Conservation (phyloP, 352 stramenopile species). For the Globisporangium takayamanum region DNA sequence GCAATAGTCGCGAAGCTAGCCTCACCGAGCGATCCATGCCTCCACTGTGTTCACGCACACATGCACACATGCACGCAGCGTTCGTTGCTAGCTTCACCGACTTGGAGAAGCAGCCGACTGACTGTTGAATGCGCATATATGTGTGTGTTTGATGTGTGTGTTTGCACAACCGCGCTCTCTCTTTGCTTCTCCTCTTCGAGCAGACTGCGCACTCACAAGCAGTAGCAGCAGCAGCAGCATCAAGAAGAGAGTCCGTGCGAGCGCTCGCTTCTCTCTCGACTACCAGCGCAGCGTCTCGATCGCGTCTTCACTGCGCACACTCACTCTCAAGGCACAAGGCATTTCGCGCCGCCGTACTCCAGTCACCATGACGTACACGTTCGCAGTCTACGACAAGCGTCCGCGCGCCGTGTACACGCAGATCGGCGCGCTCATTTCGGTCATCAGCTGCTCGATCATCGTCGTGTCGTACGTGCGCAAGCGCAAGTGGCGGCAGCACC, state of each 20-base stretch:
- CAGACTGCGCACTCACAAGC: not conserved
- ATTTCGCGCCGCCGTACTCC: not conserved
- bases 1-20: no score
- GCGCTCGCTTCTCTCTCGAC: no score
- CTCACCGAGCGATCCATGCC: no score
- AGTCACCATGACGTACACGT: conserved; percentile 15
- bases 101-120: not conserved
- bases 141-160: not conserved
- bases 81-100: no score
- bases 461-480: conserved; percentile 54
- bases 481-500: conserved; percentile 70
- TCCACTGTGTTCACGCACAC: no score
- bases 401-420: conserved; percentile 51
- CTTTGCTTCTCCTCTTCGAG: not conserved
- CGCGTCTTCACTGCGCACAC: not conserved
- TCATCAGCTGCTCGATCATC: conserved; percentile 72
- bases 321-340: not conserved
- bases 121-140: not conserved
- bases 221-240: not conserved
- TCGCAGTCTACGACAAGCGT: conserved; percentile 18
- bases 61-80: no score
- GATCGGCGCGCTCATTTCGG: conserved; percentile 59
- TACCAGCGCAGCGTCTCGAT: not conserved
- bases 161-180: not conserved
- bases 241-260: no score